A percentile compares a stretch with the other conserved stretches of the same genome.
These are phyloP conservation scores for Talaromyces verruculosus DNA, from an alignment of 2,329 filamentous ascomycete genomes.

Conservation along the genomic window DNA sequence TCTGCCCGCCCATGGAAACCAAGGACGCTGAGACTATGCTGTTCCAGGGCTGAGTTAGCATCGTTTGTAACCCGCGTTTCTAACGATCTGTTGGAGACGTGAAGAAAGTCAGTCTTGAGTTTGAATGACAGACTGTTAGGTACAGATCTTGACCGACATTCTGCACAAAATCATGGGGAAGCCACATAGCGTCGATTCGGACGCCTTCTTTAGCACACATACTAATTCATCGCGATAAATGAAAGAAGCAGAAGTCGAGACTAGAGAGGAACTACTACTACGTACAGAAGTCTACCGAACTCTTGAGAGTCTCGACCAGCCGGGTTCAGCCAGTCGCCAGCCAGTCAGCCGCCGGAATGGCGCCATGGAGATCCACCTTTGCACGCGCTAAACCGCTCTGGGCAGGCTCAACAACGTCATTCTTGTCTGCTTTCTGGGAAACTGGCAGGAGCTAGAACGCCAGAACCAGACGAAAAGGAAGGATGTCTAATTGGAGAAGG, in stretches of 20 bases:
- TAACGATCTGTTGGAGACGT: not conserved
- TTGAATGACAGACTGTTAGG: not conserved
- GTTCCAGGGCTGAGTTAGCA: not conserved
- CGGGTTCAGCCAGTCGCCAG: slow-evolving; percentile 4
- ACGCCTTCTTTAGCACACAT: not conserved
- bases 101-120: not conserved
- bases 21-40: not conserved
- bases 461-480: slow-evolving; percentile 8
- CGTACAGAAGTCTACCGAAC: slow-evolving; percentile 4
- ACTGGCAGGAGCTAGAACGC: slow-evolving; percentile 8
- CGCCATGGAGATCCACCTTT: not conserved
- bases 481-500: not conserved
- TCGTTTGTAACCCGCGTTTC: not conserved
- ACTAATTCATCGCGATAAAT: not conserved
- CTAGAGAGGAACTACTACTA: not conserved
- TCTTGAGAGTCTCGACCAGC: slow-evolving; percentile 4
- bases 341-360: slow-evolving; percentile 5
- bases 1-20: not conserved
- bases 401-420: slow-evolving; percentile 19
- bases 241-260: not conserved
- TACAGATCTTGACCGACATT: not conserved
- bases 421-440: slow-evolving; percentile 21
- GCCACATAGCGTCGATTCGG: not conserved
- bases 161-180: not conserved
- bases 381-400: slow-evolving; percentile 9